These are phyloP conservation scores for Podospora sp. DNA, from an alignment of 495 filamentous ascomycete genomes.

Conservation along the genomic window DNA sequence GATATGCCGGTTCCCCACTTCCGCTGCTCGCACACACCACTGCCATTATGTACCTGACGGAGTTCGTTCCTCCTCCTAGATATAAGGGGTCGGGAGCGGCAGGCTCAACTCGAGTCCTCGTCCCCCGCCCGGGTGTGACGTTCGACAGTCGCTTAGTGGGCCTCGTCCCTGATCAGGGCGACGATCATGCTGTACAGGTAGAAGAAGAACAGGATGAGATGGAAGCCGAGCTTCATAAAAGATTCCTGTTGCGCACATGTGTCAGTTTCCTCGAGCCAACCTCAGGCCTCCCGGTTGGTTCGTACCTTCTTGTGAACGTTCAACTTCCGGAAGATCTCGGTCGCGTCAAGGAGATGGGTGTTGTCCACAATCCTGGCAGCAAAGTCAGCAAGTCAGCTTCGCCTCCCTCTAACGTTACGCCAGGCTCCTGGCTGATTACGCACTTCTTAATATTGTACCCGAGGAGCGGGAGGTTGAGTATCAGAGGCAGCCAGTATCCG, in stretches of 20 bases:
- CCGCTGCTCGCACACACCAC: not conserved
- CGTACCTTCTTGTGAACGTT: conserved; percentile 98
- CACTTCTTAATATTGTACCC: conserved; percentile 98
- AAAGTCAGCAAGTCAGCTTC: conserved; percentile 20
- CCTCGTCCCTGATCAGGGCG: conserved; percentile 93
- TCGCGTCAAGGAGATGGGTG: conserved; percentile 93
- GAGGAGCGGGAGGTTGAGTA: conserved; percentile 90
- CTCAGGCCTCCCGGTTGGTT: not conserved
- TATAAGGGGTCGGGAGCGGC: not conserved
- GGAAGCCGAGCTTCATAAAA: conserved; percentile 98
- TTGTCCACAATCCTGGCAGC: conserved; percentile 85
- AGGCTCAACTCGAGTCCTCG: not conserved
- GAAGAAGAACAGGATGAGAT: conserved; percentile 99
- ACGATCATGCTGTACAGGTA: conserved; percentile 99
- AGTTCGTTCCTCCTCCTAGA: not conserved
- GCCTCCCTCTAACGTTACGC: not conserved
- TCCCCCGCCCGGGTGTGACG: not conserved
- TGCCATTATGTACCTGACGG: conserved; percentile 2
- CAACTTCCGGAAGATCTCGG: conserved; percentile 98
- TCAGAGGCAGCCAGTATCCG: conserved; percentile 93
- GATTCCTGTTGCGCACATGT: conserved; percentile 70
- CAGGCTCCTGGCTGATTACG: conserved; percentile 29
- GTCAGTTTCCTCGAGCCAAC: not conserved
- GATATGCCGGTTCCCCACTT: not conserved
- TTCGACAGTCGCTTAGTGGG: conserved; percentile 57